Evolutionary conservation across 805 yeast species (phyloP).

Genomic region (Schizosaccharomyces japonicus): DNA sequence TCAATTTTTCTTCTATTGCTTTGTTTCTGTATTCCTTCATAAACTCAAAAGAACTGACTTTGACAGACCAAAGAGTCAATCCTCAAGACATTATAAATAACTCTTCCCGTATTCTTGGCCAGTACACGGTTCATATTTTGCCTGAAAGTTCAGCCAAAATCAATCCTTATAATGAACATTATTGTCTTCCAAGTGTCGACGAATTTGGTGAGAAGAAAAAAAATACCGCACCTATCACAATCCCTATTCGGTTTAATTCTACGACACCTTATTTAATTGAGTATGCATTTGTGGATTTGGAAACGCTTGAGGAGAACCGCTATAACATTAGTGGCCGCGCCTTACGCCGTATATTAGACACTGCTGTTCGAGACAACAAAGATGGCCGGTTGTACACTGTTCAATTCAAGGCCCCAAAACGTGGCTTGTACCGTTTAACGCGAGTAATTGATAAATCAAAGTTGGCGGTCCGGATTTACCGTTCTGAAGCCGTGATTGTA

Average conservation of each 20-base stretch:
- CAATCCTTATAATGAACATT: slow-evolving; percentile 46
- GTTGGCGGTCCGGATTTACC: slow-evolving; percentile 33
- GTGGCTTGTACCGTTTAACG: slow-evolving; percentile 56
- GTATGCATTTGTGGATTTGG: slow-evolving; percentile 34
- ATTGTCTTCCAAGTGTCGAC: slow-evolving; percentile 24
- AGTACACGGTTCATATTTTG: slow-evolving; percentile 58
- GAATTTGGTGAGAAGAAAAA: too few relatives aligned
- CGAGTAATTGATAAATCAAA: slow-evolving; percentile 41
- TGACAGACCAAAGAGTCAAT: slow-evolving; percentile 16
- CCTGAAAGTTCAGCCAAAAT: slow-evolving; percentile 77
- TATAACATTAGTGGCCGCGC: slow-evolving; percentile 36
- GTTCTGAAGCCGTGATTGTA: slow-evolving; percentile 41
- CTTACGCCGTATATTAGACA: slow-evolving; percentile 19
- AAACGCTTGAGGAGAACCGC: slow-evolving; percentile 23
- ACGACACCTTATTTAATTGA: slow-evolving; percentile 50
- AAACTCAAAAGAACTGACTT: slow-evolving; percentile 15
- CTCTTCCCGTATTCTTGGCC: slow-evolving; percentile 51
- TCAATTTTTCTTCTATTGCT: slow-evolving; percentile 10
- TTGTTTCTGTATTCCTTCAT: slow-evolving; percentile 11
- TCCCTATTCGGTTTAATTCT: slow-evolving; percentile 65
- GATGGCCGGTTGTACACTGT: slow-evolving; percentile 19
- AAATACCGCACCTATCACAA: slow-evolving; percentile 18
- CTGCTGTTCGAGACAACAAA: slow-evolving; percentile 6
- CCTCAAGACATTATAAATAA: slow-evolving; percentile 16
- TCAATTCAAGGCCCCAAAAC: slow-evolving; percentile 31